Evolutionary conservation across 805 yeast genomes (phyloP).

Genomic region (Cyberlindnera nakhonratchasimensis): DNA sequence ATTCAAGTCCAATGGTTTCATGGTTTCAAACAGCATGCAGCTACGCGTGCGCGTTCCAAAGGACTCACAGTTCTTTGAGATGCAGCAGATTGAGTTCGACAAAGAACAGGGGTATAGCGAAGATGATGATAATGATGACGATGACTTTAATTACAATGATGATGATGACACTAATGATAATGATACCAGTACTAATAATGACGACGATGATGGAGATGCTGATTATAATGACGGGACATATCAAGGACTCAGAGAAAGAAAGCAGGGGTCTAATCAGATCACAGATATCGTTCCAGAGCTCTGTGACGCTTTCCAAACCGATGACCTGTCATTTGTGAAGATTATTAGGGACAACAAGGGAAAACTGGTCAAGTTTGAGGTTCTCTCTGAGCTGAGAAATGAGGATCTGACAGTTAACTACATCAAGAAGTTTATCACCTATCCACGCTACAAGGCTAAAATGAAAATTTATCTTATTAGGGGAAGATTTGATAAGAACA

Average conservation of each 20-base stretch:
- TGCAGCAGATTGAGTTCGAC: constrained; percentile 22
- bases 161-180: not conserved
- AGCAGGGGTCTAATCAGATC: not conserved
- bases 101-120: constrained; percentile 14
- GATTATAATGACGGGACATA: too few relatives aligned
- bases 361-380: constrained; percentile 36
- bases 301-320: constrained; percentile 17
- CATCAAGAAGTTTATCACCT: constrained; percentile 38
- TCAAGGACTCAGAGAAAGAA: not conserved
- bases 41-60: constrained; percentile 17
- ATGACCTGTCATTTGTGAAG: constrained; percentile 34
- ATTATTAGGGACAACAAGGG: constrained; percentile 39
- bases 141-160: not conserved
- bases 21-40: constrained; percentile 16
- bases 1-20: constrained; percentile 11
- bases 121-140: constrained; percentile 19
- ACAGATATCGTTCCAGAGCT: constrained; percentile 20
- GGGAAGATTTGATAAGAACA: constrained; percentile 24
- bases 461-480: constrained; percentile 38
- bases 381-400: constrained; percentile 20
- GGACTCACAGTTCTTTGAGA: constrained; percentile 6
- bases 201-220: too few relatives aligned
- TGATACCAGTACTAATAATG: too few relatives aligned
- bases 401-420: constrained; percentile 19
- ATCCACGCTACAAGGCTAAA: constrained; percentile 42